Conservation (phyloP, 352 stramenopile species). For the Phytophthora colocasiae region DNA sequence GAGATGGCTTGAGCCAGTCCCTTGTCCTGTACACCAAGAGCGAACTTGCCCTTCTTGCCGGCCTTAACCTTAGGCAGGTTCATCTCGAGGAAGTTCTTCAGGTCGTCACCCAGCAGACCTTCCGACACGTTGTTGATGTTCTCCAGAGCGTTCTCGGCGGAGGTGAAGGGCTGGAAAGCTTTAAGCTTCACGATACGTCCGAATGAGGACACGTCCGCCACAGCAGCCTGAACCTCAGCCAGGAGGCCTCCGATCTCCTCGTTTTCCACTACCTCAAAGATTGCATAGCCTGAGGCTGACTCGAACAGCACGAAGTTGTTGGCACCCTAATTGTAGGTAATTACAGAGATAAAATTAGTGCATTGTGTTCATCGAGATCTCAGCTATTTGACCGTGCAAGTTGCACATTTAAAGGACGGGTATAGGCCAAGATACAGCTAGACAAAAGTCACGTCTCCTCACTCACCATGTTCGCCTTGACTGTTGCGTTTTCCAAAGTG, state of each 20-base stretch:
- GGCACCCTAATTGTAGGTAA: conserved; percentile 30
- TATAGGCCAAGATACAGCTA: conserved; percentile 1
- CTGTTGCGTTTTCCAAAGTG: conserved; percentile 46
- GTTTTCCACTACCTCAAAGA: conserved; percentile 98
- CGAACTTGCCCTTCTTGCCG: conserved; percentile 90
- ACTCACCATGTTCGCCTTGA: conserved; percentile 48
- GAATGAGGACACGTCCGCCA: conserved; percentile 96
- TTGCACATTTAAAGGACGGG: conserved; percentile 19
- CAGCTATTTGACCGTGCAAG: conserved; percentile 9
- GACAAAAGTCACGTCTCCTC: conserved; percentile 4
- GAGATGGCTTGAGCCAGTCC: conserved; percentile 95
- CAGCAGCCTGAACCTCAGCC: conserved; percentile 90
- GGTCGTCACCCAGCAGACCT: conserved; percentile 92
- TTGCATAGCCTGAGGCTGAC: conserved; percentile 97
- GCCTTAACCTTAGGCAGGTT: conserved; percentile 98
- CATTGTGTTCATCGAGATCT: conserved; percentile 1
- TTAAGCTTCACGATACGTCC: conserved; percentile 98
- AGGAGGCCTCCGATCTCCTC: conserved; percentile 96
- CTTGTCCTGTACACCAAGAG: conserved; percentile 95
- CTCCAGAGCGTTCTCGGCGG: conserved; percentile 98
- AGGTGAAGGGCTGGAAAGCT: conserved; percentile 99
- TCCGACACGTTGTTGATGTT: conserved; percentile 99
- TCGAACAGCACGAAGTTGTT: conserved; percentile 97
- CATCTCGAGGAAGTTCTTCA: conserved; percentile 99
- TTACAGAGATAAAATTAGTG: conserved; percentile 32